Percentiles rank a stretch among this genome's conserved stretches.
Evolutionary conservation across 257 asterid genomes (phyloP).

Genomic region (Scutellaria galericulata): DNA sequence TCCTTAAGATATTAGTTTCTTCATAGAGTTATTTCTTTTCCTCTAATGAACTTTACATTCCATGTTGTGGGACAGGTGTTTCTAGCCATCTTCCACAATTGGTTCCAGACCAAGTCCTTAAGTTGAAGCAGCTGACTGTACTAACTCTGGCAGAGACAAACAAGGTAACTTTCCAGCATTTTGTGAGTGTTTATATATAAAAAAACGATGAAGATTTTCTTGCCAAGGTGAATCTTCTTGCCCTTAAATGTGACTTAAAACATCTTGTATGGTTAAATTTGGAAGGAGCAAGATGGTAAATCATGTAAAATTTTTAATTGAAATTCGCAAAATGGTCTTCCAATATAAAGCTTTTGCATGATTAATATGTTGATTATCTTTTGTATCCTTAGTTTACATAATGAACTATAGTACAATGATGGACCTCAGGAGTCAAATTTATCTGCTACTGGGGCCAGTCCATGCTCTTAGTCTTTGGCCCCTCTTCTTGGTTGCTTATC

Average conservation of each 20-base stretch:
- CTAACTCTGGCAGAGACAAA: conserved; percentile 89
- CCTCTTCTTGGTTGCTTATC: conserved; percentile 13
- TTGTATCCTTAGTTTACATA: neutral
- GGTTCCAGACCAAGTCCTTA: conserved; percentile 85
- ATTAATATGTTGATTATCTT: neutral
- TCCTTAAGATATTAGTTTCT: conserved; percentile 12
- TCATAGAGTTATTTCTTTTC: conserved; percentile 5
- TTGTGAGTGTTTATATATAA: conserved; percentile 11
- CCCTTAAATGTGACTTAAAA: neutral
- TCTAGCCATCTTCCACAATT: conserved; percentile 68
- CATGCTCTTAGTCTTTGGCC: conserved; percentile 15
- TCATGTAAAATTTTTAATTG: neutral
- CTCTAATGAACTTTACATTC: conserved; percentile 19
- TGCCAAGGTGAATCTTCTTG: neutral
- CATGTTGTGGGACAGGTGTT: conserved; percentile 53
- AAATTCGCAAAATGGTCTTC: conserved; percentile 10
- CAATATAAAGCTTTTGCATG: neutral
- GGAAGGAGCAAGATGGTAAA: conserved; percentile 13
- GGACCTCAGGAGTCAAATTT: conserved; percentile 1
- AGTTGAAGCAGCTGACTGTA: conserved; percentile 94
- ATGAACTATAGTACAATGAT: conserved; percentile 17
- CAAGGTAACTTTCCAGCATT: conserved; percentile 58
- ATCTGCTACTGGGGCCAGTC: conserved; percentile 22
- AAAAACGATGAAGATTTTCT: neutral
- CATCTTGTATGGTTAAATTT: conserved; percentile 1